These are phyloP conservation scores for Nakazawaea wyomingensis DNA, from an alignment of 805 yeast species.

Conservation along the genomic window DNA sequence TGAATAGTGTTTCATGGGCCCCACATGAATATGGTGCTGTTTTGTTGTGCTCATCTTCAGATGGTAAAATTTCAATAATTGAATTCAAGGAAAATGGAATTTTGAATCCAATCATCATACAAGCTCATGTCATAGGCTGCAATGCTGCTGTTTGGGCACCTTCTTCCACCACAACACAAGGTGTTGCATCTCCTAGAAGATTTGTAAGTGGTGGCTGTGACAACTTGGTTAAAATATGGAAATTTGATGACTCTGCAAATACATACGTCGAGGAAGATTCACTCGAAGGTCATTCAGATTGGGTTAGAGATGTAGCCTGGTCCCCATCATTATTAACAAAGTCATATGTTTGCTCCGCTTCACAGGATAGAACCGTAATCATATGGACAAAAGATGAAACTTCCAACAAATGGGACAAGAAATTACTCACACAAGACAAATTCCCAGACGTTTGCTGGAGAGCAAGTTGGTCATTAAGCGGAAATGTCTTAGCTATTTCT, in stretches of 20 bases:
- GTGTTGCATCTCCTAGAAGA: slow-evolving; percentile 39
- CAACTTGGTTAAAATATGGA: slow-evolving; percentile 90
- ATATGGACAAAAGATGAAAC: slow-evolving; percentile 84
- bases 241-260: slow-evolving; percentile 47
- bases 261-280: slow-evolving; percentile 69
- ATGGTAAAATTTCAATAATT: slow-evolving; percentile 85
- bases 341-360: slow-evolving; percentile 91
- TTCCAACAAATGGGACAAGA: slow-evolving; percentile 71
- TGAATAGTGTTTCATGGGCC: slow-evolving; percentile 93
- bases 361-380: slow-evolving; percentile 91
- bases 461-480: slow-evolving; percentile 95
- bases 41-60: slow-evolving; percentile 85
- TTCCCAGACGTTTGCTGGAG: slow-evolving; percentile 99
- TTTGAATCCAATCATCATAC: slow-evolving; percentile 53
- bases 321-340: slow-evolving; percentile 85
- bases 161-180: slow-evolving; percentile 25
- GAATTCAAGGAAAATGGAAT: slow-evolving; percentile 90
- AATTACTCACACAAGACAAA: slow-evolving; percentile 64
- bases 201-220: slow-evolving; percentile 96
- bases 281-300: slow-evolving; percentile 88
- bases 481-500: slow-evolving; percentile 89
- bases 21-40: slow-evolving; percentile 96
- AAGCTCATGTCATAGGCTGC: slow-evolving; percentile 91
- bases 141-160: slow-evolving; percentile 95
- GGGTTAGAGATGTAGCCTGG: slow-evolving; percentile 99